Base-by-base conservation (phyloP, 2,329 filamentous ascomycete genomes). In the Cyphellophora attinorum region DNA sequence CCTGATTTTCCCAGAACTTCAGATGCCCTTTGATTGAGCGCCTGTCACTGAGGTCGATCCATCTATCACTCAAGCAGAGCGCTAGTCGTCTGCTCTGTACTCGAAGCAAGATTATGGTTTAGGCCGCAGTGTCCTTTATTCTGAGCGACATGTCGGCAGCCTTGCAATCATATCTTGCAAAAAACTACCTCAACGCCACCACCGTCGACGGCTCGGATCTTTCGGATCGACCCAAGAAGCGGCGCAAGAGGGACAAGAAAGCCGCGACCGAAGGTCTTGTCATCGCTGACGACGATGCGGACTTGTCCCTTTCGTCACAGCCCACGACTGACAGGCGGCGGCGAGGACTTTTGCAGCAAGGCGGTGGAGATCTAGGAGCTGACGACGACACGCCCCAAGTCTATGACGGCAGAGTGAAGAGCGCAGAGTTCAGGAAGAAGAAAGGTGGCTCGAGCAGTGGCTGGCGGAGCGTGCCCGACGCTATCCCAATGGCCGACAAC, bases 101-200 rank as follows among this genome's bases (percentile, higher is more conserved):
- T n/a, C n/a, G n/a, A n/a, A n/a, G n/a, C n/a, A n/a, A n/a, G n/a
- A n/a, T n/a, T n/a, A n/a, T n/a, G n/a, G n/a, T n/a, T n/a, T n/a
- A n/a, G n/a, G n/a, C n/a, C n/a, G n/a, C n/a, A n/a, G n/a, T n/a
- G n/a, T n/a, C n/a, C n/a, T n/a, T n/a, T n/a, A n/a, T n/a, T n/a
- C n/a, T n/a, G n/a, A n/a, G n/a, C n/a, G n/a, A n/a, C n/a, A n/a
- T n/a, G n/a, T n/a, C n/a, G n/a, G n/a, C n/a, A n/a, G n/a, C n/a
- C n/a, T n/a, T n/a, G n/a, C n/a, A n/a, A 39, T 77, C 79, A 53
- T 98, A 96, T 54, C 75, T 98, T 21, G 88, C 89, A 23, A 81
- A 85, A 44, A 91, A 86, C 58, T 98, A 98, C 57, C 78, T 98
- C 32, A 83, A 72, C 2, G 76, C 79, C 27, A 76, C 81, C 46